Conservation (phyloP, 495 filamentous ascomycete species). For the Tuber borchii region DNA sequence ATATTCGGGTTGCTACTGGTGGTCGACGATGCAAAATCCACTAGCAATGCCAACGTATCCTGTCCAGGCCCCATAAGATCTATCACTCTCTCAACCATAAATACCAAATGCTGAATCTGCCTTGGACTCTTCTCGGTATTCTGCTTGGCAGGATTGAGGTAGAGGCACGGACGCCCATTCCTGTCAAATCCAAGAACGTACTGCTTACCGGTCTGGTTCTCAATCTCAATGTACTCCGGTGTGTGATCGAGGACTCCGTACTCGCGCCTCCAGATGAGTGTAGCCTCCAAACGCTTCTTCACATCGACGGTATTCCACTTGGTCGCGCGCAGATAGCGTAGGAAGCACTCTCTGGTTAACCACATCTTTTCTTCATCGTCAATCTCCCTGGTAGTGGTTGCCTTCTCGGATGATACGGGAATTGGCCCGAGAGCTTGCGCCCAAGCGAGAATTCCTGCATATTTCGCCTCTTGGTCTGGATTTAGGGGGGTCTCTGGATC, state of each 20-base stretch:
- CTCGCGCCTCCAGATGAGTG: constrained; percentile 80
- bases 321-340: constrained; percentile 85
- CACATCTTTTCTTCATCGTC: constrained; percentile 78
- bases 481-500: constrained; percentile 53
- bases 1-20: constrained; percentile 70
- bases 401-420: constrained; percentile 36
- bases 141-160: constrained; percentile 79
- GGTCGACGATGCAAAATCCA: constrained; percentile 78
- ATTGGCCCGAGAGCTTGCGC: constrained; percentile 32
- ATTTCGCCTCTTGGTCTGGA: constrained; percentile 74
- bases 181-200: constrained; percentile 81
- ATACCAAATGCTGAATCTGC: constrained; percentile 90
- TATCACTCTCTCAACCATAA: constrained; percentile 83
- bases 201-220: constrained; percentile 96
- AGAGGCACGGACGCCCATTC: constrained; percentile 73
- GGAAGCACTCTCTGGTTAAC: constrained; percentile 82
- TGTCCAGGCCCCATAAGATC: constrained; percentile 80
- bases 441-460: constrained; percentile 50
- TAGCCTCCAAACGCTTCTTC: constrained; percentile 68
- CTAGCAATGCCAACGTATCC: constrained; percentile 75
- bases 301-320: constrained; percentile 79
- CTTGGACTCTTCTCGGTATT: constrained; percentile 85
- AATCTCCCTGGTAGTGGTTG: constrained; percentile 57
- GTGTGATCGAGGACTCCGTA: constrained; percentile 67
- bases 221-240: constrained; percentile 73